phyloP scores from a whole-genome alignment of 2,329 filamentous ascomycete species.

The Zasmidium angulare region DNA sequence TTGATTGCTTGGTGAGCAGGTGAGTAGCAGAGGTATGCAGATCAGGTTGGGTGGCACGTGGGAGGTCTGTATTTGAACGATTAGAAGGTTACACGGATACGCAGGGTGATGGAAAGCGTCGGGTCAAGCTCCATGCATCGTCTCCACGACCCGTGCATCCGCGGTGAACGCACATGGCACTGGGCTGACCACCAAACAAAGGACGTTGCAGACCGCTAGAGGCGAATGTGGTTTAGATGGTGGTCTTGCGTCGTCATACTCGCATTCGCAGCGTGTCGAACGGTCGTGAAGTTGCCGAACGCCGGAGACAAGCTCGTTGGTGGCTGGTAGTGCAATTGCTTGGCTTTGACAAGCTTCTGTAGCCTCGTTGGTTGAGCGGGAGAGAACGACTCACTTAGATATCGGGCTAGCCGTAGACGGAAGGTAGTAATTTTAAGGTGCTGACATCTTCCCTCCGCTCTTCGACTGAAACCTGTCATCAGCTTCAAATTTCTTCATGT shows the following conservation, averaged over 20 bases:
- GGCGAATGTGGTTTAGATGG: not conserved
- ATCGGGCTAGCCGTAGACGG: not conserved
- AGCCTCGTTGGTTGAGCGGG: not conserved
- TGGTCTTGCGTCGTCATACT: not conserved
- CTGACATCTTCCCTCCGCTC: too few relatives aligned
- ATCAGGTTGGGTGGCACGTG: not conserved
- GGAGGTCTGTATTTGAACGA: not conserved
- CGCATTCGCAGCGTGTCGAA: not conserved
- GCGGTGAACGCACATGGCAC: not conserved
- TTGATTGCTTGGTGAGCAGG: not conserved
- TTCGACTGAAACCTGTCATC: too few relatives aligned
- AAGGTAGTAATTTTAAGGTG: not conserved
- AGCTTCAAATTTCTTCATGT: too few relatives aligned
- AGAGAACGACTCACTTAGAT: too few relatives aligned
- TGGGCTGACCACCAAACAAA: not conserved
- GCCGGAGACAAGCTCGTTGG: not conserved
- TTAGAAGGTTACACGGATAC: not conserved
- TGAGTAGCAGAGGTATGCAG: not conserved
- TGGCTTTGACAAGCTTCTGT: not conserved
- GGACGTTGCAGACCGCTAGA: not conserved
- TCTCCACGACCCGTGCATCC: not conserved
- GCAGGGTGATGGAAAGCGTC: not conserved
- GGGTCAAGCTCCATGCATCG: not conserved
- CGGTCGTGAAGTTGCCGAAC: not conserved
- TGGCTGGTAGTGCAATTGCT: not conserved